These are phyloP conservation scores for Neurospora sp. DNA, from an alignment of 495 filamentous ascomycete genomes.

Conservation along the genomic window DNA sequence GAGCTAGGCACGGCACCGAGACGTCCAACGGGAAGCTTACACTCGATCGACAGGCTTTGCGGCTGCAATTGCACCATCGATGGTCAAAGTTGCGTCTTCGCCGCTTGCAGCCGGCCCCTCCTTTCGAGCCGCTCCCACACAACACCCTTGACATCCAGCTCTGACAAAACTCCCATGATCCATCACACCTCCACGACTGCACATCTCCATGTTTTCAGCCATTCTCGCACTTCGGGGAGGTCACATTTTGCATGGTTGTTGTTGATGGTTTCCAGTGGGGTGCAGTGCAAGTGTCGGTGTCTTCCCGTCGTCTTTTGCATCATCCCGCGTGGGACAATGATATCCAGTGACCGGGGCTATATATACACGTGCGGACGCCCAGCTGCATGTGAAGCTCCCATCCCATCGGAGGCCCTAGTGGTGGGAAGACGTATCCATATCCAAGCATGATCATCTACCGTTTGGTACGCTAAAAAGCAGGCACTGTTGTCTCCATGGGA, in stretches of 20 bases:
- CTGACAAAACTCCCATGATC: not conserved
- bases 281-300: not conserved
- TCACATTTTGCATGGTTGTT: not conserved
- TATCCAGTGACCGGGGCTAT: not conserved
- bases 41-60: not conserved
- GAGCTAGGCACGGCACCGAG: not conserved
- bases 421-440: not conserved
- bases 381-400: not conserved
- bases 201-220: not conserved
- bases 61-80: not conserved
- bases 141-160: not conserved
- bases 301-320: not conserved
- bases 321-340: not conserved
- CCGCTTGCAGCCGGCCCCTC: not conserved
- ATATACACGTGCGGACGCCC: not conserved
- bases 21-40: not conserved
- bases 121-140: not conserved
- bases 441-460: not conserved
- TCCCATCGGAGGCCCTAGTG: not conserved
- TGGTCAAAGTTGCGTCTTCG: not conserved
- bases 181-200: not conserved
- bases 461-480: not conserved
- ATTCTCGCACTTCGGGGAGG: not conserved
- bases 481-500: not conserved
- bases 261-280: not conserved